Base-by-base conservation (phyloP, 345 rosid species). In the Acer yangbiense region DNA sequence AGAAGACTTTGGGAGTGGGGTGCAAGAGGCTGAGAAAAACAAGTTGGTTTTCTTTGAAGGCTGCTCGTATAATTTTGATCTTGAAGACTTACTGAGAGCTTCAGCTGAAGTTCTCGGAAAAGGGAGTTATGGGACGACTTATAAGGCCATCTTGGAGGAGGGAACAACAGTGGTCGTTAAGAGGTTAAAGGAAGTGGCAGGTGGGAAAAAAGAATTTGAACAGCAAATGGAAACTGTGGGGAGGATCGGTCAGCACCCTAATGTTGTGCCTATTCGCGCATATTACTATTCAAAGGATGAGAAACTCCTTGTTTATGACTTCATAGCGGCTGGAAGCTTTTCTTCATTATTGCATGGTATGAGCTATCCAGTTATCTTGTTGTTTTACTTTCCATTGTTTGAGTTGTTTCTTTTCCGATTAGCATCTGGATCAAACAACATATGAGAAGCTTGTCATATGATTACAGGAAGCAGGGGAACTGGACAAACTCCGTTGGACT, bases 101-200 rank as follows among this genome's bases (percentile, higher is more conserved):
- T 96, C 99, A 0, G 98, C 99, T 63, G 97, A 93, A 86, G 98
- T 96, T 72, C 82, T 96, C 7, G 99, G 99, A 21, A 94, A 96
- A 88, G 99, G 99, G 61, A 94, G 89, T 81, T 90, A 87, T 68
- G 99, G 99, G 18, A 96, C 97, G 27, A 91, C 97, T 32, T 96
- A 96, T 77, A 96, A 96, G 83, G 99, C 97, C 70, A 85, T 89
- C 74, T 81, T 94, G 83, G 99, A 96, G 79, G 98, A 96, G 35
- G 99, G 97, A 72, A 91, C 87, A 29, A 86, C 87, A 0, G 97
- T 92, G 79, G 99, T 89, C 18, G 98, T 94, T 83, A 96, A 94
- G 90, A 88, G 97, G 86, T 74, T 94, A 78, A 93, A 86, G 81
- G 97, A 96, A 77, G 86, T 89, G 67, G 88, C 86, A 71, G 88